These are phyloP conservation scores for Nosema bombycis DNA, from an alignment of 371 early-diverging fungal species.

Conservation along the genomic window DNA sequence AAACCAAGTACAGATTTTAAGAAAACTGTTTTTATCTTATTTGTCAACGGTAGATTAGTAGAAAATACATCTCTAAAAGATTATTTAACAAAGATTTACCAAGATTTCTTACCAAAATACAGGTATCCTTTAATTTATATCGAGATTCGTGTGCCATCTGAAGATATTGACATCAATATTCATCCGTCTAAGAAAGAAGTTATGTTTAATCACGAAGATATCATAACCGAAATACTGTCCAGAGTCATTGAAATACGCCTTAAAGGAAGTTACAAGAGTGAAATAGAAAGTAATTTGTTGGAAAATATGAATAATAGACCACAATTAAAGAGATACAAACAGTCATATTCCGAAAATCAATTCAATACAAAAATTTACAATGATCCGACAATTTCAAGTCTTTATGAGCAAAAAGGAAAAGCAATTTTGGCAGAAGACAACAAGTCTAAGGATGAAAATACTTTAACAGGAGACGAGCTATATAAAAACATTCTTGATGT, in stretches of 20 bases:
- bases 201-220: conserved; percentile 78
- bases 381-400: conserved; percentile 5
- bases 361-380: conserved; percentile 16
- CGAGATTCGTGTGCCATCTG: conserved; percentile 72
- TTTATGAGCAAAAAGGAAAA: conserved; percentile 7
- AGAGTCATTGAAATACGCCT: conserved; percentile 1
- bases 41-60: conserved; percentile 81
- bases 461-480: not conserved
- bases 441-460: not conserved
- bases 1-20: conserved; percentile 67
- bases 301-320: not conserved
- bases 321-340: not conserved
- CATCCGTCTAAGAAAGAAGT: conserved; percentile 91
- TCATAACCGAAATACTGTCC: conserved; percentile 67
- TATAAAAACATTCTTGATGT: too few species aligned
- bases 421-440: not conserved
- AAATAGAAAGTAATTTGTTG: too few species aligned
- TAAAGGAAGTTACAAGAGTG: not conserved
- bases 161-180: conserved; percentile 88
- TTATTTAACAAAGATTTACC: conserved; percentile 73
- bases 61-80: conserved; percentile 73
- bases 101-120: conserved; percentile 73
- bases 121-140: conserved; percentile 82
- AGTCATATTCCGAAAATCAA: too few species aligned
- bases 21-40: conserved; percentile 73